These are phyloP conservation scores for Globisporangium lucens DNA, from an alignment of 352 stramenopile genomes.

Conservation along the genomic window DNA sequence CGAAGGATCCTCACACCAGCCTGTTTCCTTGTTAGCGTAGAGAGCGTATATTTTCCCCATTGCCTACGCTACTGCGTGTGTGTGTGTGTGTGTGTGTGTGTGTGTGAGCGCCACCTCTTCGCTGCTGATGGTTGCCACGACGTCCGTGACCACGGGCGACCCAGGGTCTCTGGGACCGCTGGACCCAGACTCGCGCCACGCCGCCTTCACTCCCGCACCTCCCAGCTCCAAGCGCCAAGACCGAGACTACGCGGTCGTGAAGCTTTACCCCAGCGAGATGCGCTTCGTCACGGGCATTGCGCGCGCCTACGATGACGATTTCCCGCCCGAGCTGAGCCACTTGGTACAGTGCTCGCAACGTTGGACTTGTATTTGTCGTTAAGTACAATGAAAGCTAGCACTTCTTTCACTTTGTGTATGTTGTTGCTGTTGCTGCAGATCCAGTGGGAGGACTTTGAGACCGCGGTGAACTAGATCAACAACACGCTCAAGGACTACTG, in stretches of 20 bases:
- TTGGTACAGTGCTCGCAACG: conserved; percentile 26
- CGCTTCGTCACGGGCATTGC: conserved; percentile 74
- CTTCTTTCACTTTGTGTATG: not conserved
- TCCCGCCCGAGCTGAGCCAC: conserved; percentile 51
- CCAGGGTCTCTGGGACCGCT: not conserved
- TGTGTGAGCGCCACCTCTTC: not conserved
- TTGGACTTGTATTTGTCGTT: not conserved
- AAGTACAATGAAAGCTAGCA: not conserved
- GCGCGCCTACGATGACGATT: conserved; percentile 68
- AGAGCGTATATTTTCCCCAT: not conserved
- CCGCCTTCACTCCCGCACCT: not conserved
- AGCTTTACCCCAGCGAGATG: conserved; percentile 51
- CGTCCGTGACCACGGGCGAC: not conserved
- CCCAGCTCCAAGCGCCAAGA: conserved; percentile 10
- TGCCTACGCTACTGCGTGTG: too few relatives aligned
- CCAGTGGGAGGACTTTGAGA: conserved; percentile 56
- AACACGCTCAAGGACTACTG: conserved; percentile 83
- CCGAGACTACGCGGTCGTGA: conserved; percentile 37
- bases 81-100: not conserved
- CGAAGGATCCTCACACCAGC: not conserved
- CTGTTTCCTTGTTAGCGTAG: not conserved
- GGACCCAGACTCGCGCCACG: not conserved
- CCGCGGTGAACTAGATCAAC: conserved; percentile 84
- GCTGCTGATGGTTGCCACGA: conserved; percentile 6
- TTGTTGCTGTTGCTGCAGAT: conserved; percentile 21